These are phyloP conservation scores for Lumnitzera racemosa DNA, from an alignment of 345 rosid species.

Conservation along the genomic window DNA sequence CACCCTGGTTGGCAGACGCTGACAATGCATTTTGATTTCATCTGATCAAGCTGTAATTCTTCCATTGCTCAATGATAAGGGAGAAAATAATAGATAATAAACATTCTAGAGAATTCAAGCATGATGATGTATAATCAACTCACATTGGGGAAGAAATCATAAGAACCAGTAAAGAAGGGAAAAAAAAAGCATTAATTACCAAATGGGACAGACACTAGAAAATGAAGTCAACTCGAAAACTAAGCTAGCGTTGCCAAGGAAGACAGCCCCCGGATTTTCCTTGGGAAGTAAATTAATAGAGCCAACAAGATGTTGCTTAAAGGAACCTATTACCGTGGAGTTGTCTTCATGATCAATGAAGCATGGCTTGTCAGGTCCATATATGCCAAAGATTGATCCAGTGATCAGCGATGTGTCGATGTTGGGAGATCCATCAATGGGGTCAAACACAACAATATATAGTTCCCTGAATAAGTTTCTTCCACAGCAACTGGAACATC, in stretches of 20 bases:
- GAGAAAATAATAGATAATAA: no score
- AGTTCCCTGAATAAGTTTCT: slow-evolving; percentile 32
- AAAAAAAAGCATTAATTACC: no score
- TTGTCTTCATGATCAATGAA: slow-evolving; percentile 18
- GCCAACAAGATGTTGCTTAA: background rate
- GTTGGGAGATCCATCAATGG: slow-evolving; percentile 29
- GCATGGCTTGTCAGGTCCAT: slow-evolving; percentile 25
- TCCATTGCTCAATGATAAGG: background rate
- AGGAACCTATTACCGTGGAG: slow-evolving; percentile 11
- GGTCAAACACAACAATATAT: slow-evolving; percentile 28
- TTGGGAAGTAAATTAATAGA: no score
- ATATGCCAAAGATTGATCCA: slow-evolving; percentile 33
- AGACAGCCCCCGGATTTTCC: no score
- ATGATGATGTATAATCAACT: no score
- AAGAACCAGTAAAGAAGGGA: no score
- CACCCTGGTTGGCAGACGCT: slow-evolving; percentile 29
- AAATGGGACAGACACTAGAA: no score
- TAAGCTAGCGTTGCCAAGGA: no score
- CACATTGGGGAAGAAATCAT: no score
- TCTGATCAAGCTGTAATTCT: slow-evolving; percentile 21
- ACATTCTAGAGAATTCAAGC: no score
- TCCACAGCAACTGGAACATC: slow-evolving; percentile 32
- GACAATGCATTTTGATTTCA: slow-evolving; percentile 20
- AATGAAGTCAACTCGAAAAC: no score
- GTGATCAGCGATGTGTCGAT: slow-evolving; percentile 28